A percentile compares a stretch with the other conserved stretches of the same genome.
phyloP scores from a whole-genome alignment of 2,329 filamentous ascomycete species.

The Fusarium incarnatum region DNA sequence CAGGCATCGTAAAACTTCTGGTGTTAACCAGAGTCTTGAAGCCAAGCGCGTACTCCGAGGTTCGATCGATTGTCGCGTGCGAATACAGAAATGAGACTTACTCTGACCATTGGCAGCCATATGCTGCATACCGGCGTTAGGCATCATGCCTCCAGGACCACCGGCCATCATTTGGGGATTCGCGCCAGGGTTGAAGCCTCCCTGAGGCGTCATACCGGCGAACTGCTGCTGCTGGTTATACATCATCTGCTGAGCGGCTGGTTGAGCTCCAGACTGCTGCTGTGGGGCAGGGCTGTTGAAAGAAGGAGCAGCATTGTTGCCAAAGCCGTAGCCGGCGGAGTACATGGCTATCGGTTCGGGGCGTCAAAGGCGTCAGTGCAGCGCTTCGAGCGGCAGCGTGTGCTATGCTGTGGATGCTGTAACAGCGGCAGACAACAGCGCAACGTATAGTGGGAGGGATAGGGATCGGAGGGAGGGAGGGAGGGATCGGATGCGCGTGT shows the following conservation, averaged over 20 bases:
- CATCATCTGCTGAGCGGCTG: conserved; percentile 66
- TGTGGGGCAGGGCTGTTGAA: conserved; percentile 60
- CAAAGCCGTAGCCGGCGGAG: conserved; percentile 66
- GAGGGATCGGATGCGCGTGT: conserved; percentile 22
- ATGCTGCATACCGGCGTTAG: conserved; percentile 68
- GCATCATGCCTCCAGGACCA: conserved; percentile 71
- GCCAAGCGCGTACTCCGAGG: conserved; percentile 8
- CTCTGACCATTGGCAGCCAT: conserved; percentile 71
- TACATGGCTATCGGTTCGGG: conserved; percentile 57
- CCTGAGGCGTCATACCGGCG: conserved; percentile 64
- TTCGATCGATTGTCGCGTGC: conserved; percentile 27
- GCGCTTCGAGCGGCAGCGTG: conserved; percentile 39
- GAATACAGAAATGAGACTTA: conserved; percentile 56
- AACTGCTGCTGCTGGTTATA: conserved; percentile 69
- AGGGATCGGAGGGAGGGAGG: background rate
- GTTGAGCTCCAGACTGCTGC: conserved; percentile 54
- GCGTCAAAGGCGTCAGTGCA: conserved; percentile 36
- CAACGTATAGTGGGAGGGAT: conserved; percentile 24
- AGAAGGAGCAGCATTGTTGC: conserved; percentile 63
- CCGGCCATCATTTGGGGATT: conserved; percentile 68
- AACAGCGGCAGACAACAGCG: conserved; percentile 29
- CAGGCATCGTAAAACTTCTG: background rate
- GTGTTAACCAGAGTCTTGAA: background rate
- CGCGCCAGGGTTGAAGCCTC: conserved; percentile 61
- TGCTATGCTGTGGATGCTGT: conserved; percentile 14